Percentiles rank a stretch among this genome's conserved stretches.
Evolutionary conservation across 2,329 filamentous ascomycete species (phyloP).

Genomic region (Penicillium occitanis): DNA sequence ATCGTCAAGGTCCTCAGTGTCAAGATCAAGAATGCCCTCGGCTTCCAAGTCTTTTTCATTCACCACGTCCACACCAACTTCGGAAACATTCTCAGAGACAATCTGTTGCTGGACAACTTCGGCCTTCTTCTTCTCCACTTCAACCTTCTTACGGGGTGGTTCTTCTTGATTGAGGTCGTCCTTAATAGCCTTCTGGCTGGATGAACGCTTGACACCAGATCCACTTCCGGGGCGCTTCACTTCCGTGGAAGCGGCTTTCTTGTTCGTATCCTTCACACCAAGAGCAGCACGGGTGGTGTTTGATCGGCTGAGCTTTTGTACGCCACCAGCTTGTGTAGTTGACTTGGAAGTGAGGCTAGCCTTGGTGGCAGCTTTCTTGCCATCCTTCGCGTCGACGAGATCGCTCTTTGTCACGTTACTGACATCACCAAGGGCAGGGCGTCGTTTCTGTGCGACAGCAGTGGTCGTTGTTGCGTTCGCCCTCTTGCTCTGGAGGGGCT

Average conservation of each 20-base stretch:
- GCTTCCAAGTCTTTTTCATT: conserved; percentile 41
- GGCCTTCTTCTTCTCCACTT: conserved; percentile 51
- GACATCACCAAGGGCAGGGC: conserved; percentile 85
- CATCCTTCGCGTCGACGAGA: conserved; percentile 61
- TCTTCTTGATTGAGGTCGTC: conserved; percentile 61
- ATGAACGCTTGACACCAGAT: conserved; percentile 65
- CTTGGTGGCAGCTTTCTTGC: conserved; percentile 70
- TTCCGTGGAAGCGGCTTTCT: conserved; percentile 63
- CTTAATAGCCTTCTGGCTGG: conserved; percentile 58
- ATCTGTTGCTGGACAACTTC: conserved; percentile 38
- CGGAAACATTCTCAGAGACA: conserved; percentile 35
- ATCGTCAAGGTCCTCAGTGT: conserved; percentile 85
- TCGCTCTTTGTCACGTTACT: conserved; percentile 82
- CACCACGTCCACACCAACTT: conserved; percentile 35
- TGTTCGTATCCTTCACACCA: conserved; percentile 61
- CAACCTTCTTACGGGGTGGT: conserved; percentile 66
- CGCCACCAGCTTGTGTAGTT: conserved; percentile 70
- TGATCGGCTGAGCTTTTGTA: conserved; percentile 68
- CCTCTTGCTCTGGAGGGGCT: conserved; percentile 71
- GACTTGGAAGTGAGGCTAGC: conserved; percentile 74
- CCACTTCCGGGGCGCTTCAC: conserved; percentile 72
- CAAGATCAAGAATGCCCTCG: conserved; percentile 59
- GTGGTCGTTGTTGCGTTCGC: conserved; percentile 50
- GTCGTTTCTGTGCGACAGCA: conserved; percentile 61
- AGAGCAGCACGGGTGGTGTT: conserved; percentile 64